Evolutionary conservation across 495 filamentous ascomycete species (phyloP), one percentile per base, ranked within the genome.

Genomic region (Schizothecium vesticola): DNA sequence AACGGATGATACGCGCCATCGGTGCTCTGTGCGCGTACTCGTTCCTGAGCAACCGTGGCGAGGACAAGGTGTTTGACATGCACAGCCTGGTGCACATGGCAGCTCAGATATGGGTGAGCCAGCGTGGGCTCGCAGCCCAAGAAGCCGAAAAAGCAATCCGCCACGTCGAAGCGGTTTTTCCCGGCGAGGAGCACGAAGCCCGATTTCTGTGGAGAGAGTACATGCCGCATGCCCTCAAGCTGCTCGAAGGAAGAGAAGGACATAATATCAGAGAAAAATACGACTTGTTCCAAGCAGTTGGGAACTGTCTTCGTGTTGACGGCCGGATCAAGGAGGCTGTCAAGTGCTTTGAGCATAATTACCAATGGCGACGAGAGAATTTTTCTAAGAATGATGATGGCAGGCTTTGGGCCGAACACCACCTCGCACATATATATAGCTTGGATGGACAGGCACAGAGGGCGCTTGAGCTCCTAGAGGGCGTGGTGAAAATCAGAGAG

Each of bases 61-160:
- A 69, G 1, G 67, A 69, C 36, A 31, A 69, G 0, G 58, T 65
- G 12, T 67, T 61, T n/a, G 65, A 67, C 64, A 77, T 86, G 65
- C 81, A 86, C 69, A 74, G 75, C 59, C 77, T 85, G 6, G 80
- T 86, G 10, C 82, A 83, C 61, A 43, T 83, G 28, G 76, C 80
- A 23, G 78, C 75, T 24, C 74, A 75, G 19, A 72, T 77, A 19
- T 83, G 80, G 81, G 24, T 73, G 16, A 25, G 67, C 11, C 58
- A 26, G 19, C 5, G 67, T 9, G 29, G 26, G 2, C 22, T 24
- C 10, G 51, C 62, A 26, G 56, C 26, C 24, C 29, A 66, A 56
- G 69, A 36, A n/a, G 60, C 57, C 25, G 43, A 43, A 33, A 59
- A 57, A 10, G 71, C 75, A 12, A 70, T 75, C 51, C 51, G 31